Evolutionary conservation across 495 filamentous ascomycete genomes (phyloP), one percentile per base, ranked within the genome.

Genomic region (Penicillium parvum): DNA sequence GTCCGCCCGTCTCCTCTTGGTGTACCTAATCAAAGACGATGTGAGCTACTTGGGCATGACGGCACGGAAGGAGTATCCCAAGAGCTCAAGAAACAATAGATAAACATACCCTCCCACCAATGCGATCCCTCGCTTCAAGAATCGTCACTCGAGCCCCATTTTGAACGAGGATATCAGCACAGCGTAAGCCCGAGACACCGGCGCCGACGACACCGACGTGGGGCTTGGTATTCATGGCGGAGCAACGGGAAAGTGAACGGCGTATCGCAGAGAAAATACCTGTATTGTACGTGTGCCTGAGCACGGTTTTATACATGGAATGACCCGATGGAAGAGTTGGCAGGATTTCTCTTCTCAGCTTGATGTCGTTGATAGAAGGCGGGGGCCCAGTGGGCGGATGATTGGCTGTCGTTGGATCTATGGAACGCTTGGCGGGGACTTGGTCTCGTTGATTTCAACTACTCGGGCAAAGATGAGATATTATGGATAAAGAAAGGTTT

Each of bases 111-210:
- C 91, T 77, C 6, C 92, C 92, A 7, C 92, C 92, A 41, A 95
- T 63, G 20, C 92, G 76, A 65, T 90, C 71, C 41, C 91, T 75
- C 7, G 80, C 92, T 59, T 98, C 92, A 23, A 96, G 70, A 26
- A 96, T 79, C 2, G 88, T 91, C 34, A 96, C 89, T 32, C 78
- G 70, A 34, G 85, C 84, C 10, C 89, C 90, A 61, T 85, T 78
- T 38, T 85, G 78, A 14, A 87, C 62, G 3, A 96, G 74, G 17
- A 94, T 70, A 55, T 95, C 86, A 7, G 91, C 88, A 55, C 88
- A 92, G 48, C 88, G 73, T 19, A 98, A 66, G 12, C 91, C 92
- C n/a, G 92, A 77, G 15, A 96, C 57, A 18, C 92, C 92, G 26
- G 88, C 91, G 11, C 92, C 92, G 35, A 98, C 74, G 12, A 98